Conservation (phyloP, 306 rosid species). For the Astragalus membranaceus region DNA sequence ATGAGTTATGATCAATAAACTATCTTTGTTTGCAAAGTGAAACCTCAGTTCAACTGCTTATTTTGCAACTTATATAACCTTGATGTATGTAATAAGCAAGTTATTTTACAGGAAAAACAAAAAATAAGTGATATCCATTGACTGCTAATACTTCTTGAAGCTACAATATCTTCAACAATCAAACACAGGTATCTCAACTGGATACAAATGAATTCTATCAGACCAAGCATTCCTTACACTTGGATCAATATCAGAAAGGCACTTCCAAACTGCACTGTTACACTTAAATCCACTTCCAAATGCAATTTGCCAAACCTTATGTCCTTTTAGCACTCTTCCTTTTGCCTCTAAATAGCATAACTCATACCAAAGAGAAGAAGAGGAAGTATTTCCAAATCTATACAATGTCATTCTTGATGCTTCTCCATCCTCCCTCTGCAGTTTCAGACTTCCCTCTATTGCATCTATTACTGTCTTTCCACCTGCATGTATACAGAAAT, state of each 20-base stretch:
- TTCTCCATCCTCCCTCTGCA: slow-evolving; percentile 57
- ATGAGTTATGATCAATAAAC: neutral
- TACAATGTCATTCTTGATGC: slow-evolving; percentile 75
- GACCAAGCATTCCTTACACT: slow-evolving; percentile 52
- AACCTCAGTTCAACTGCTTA: neutral
- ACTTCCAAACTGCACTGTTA: slow-evolving; percentile 66
- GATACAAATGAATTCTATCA: slow-evolving; percentile 55
- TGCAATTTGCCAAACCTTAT: slow-evolving; percentile 62
- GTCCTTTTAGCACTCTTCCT: slow-evolving; percentile 54
- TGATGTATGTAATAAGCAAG: neutral
- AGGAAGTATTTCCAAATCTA: slow-evolving; percentile 69
- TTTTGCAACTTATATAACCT: neutral
- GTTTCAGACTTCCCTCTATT: slow-evolving; percentile 40
- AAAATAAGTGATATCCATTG: neutral
- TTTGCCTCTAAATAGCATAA: slow-evolving; percentile 58
- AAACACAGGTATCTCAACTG: slow-evolving; percentile 28
- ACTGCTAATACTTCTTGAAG: neutral
- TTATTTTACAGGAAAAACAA: neutral
- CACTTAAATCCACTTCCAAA: slow-evolving; percentile 76
- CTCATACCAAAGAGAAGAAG: slow-evolving; percentile 69
- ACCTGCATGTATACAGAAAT: slow-evolving; percentile 76
- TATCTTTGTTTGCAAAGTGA: neutral
- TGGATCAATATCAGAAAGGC: slow-evolving; percentile 47
- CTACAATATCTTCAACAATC: slow-evolving; percentile 17
- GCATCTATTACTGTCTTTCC: slow-evolving; percentile 62